Evolutionary conservation across 805 yeast species (phyloP).

Genomic region (Metschnikowia continentalis): DNA sequence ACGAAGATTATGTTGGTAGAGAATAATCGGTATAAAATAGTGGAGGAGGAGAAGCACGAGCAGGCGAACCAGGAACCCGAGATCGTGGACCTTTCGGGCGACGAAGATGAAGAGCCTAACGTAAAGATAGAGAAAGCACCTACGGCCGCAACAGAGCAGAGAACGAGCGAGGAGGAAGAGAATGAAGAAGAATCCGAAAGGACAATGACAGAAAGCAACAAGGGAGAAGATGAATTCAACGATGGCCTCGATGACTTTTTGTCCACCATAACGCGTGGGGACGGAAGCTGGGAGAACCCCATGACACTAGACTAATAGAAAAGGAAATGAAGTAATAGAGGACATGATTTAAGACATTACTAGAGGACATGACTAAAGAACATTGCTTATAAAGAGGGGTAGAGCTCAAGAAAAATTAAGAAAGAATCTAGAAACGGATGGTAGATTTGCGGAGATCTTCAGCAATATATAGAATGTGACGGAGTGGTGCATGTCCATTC

Average conservation of each 20-base stretch:
- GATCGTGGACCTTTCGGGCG: conserved; percentile 30
- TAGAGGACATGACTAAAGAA: too few species aligned
- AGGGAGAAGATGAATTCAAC: conserved; percentile 15
- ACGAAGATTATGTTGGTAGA: conserved; percentile 35
- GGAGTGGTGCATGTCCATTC: neutral
- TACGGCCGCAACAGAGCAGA: neutral
- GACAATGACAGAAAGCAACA: neutral
- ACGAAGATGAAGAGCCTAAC: conserved; percentile 20
- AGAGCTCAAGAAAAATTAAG: too few species aligned
- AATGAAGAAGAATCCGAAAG: neutral
- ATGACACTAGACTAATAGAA: conserved; percentile 29
- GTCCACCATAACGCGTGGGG: conserved; percentile 21
- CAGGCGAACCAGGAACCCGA: conserved; percentile 15
- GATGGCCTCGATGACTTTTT: conserved; percentile 31
- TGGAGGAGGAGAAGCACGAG: conserved; percentile 23
- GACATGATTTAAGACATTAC: too few species aligned
- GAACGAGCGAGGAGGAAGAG: neutral
- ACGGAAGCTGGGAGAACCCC: conserved; percentile 40
- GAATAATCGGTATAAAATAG: conserved; percentile 29
- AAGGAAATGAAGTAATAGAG: neutral
- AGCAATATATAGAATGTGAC: too few species aligned
- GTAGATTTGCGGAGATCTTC: too few species aligned
- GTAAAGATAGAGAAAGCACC: conserved; percentile 7
- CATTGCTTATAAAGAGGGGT: too few species aligned
- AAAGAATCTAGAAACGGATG: too few species aligned